Conservation (phyloP, 768 basidiomycete genomes). For the Boletus rufocinnamomeus region DNA sequence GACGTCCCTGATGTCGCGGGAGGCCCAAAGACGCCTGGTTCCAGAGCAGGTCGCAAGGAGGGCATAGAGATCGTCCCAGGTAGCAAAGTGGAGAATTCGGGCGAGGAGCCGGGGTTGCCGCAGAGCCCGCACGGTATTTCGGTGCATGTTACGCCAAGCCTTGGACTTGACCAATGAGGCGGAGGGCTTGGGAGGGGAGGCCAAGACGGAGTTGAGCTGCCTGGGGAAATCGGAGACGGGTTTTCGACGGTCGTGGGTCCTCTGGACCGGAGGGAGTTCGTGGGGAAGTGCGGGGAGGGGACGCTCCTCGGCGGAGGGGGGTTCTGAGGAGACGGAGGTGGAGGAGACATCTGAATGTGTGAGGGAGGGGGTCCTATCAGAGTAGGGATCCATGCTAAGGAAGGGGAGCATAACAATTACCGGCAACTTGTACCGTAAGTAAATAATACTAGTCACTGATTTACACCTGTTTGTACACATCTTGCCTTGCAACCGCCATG, state of each 20-base stretch:
- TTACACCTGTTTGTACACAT: conserved; percentile 16
- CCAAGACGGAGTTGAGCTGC: background rate
- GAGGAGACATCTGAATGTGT: conserved; percentile 29
- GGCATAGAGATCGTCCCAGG: conserved; percentile 44
- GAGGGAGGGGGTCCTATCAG: conserved; percentile 32
- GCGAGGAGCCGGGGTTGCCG: conserved; percentile 38
- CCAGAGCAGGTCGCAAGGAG: conserved; percentile 39
- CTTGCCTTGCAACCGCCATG: conserved; percentile 14
- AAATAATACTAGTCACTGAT: background rate
- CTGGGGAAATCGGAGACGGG: background rate
- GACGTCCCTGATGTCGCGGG: conserved; percentile 37
- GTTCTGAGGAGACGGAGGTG: conserved; percentile 15
- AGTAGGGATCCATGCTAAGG: conserved; percentile 28
- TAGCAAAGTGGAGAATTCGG: conserved; percentile 32
- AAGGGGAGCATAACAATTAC: conserved; percentile 22
- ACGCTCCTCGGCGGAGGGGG: conserved; percentile 21
- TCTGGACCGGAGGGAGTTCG: background rate
- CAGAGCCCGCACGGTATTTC: conserved; percentile 28
- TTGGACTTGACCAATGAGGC: conserved; percentile 15
- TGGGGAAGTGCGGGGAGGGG: conserved; percentile 25
- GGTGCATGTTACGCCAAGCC: conserved; percentile 34
- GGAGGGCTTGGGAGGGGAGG: conserved; percentile 5
- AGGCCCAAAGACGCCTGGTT: conserved; percentile 37
- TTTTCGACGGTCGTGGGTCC: background rate
- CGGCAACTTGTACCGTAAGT: no score